Evolutionary conservation across 2,329 filamentous ascomycete species (phyloP).

Genomic region (Calonectria pseudoreteaudii): DNA sequence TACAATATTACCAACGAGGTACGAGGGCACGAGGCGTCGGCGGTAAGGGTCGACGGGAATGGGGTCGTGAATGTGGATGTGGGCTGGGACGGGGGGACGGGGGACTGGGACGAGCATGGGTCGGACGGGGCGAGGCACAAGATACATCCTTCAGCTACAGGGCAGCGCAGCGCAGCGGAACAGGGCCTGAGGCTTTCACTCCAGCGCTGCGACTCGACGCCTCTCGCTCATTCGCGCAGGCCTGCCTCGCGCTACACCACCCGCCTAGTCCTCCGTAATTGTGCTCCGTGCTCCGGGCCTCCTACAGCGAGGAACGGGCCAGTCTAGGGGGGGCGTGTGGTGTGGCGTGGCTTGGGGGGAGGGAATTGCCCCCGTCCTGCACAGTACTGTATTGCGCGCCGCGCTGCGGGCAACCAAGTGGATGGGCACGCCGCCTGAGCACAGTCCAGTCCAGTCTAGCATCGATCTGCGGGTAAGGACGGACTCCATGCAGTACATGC

Average conservation of each 20-base stretch:
- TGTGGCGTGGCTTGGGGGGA: not conserved
- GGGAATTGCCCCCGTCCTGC: not conserved
- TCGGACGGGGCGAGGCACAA: slow-evolving; percentile 41
- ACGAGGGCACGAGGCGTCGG: slow-evolving; percentile 24
- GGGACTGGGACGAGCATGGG: slow-evolving; percentile 33
- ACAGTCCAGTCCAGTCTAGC: slow-evolving; percentile 6
- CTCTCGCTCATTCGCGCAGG: not conserved
- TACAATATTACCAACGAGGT: slow-evolving; percentile 20
- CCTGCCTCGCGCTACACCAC: not conserved
- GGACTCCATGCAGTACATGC: not conserved
- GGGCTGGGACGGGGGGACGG: slow-evolving; percentile 31
- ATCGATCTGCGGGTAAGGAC: slow-evolving; percentile 14
- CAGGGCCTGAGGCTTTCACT: slow-evolving; percentile 30
- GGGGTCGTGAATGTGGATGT: slow-evolving; percentile 24
- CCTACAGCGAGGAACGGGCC: not conserved
- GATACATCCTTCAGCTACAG: slow-evolving; percentile 19
- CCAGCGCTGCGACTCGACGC: not conserved
- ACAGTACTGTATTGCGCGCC: not conserved
- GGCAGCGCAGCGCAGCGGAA: not conserved
- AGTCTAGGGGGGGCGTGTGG: not conserved
- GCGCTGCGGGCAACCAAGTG: not conserved
- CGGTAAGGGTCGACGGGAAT: slow-evolving; percentile 25
- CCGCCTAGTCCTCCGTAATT: not conserved
- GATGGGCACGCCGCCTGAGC: not conserved
- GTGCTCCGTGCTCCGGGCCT: not conserved